These are phyloP conservation scores for Laetiporus sulphureus DNA, from an alignment of 1,284 basidiomycete species.

Conservation along the genomic window DNA sequence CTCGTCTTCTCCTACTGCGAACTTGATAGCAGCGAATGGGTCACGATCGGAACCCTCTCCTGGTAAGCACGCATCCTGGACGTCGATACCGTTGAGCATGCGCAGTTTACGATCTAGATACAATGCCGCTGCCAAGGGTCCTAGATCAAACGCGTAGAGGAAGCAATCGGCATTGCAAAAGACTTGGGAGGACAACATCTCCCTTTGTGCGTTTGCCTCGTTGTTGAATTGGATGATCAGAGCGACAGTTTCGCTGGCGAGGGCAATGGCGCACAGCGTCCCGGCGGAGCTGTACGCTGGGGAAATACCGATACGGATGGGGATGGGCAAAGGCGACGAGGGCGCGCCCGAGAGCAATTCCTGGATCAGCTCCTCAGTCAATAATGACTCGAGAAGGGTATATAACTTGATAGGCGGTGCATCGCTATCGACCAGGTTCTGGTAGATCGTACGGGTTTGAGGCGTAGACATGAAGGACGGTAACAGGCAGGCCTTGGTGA, in stretches of 20 bases:
- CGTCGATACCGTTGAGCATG: slow-evolving; percentile 42
- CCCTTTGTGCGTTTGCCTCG: slow-evolving; percentile 13
- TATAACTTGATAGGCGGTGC: slow-evolving; percentile 13
- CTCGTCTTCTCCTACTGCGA: slow-evolving; percentile 32
- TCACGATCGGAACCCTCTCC: slow-evolving; percentile 3
- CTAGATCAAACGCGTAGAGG: slow-evolving; percentile 39
- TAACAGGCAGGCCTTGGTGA: no score
- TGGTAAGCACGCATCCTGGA: slow-evolving; percentile 38
- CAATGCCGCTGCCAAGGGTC: slow-evolving; percentile 35
- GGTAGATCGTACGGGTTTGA: slow-evolving; percentile 13
- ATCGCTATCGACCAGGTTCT: slow-evolving; percentile 20
- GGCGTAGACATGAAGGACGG: slow-evolving; percentile 2
- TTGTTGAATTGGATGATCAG: slow-evolving; percentile 23
- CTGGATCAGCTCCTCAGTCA: slow-evolving; percentile 13
- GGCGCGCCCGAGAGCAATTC: slow-evolving; percentile 7
- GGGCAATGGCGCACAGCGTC: slow-evolving; percentile 20
- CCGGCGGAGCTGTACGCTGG: slow-evolving; percentile 22
- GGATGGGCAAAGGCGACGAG: slow-evolving; percentile 10
- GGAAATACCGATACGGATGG: slow-evolving; percentile 21
- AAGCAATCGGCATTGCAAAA: slow-evolving; percentile 19
- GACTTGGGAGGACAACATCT: slow-evolving; percentile 18
- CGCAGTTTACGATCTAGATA: slow-evolving; percentile 32
- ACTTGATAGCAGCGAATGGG: slow-evolving; percentile 36
- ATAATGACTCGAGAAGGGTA: slow-evolving; percentile 16
- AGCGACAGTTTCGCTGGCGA: slow-evolving; percentile 16